Conservation (phyloP, 2,329 filamentous ascomycete species). For the Aspergillus sojae region DNA sequence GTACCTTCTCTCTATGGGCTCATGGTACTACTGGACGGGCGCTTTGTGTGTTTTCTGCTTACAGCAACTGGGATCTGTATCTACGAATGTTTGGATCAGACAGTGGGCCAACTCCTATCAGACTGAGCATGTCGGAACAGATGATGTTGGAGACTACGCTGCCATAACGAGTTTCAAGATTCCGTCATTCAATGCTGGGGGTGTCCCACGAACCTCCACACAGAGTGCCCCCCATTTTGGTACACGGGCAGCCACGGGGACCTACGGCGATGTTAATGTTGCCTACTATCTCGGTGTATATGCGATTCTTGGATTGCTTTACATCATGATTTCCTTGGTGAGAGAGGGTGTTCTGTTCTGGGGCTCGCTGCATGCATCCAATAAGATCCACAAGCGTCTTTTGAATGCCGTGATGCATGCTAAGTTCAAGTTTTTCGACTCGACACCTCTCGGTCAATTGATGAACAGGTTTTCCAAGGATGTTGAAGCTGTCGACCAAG, state of each 20-base stretch:
- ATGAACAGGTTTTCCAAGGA: slow-evolving; percentile 99
- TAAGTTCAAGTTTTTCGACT: slow-evolving; percentile 97
- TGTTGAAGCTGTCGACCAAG: slow-evolving; percentile 90
- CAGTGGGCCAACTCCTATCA: slow-evolving; percentile 92
- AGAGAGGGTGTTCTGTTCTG: slow-evolving; percentile 89
- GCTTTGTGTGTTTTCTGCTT: slow-evolving; percentile 73
- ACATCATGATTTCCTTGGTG: slow-evolving; percentile 77
- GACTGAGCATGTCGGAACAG: slow-evolving; percentile 41
- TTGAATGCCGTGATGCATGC: slow-evolving; percentile 81
- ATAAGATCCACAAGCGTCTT: slow-evolving; percentile 76
- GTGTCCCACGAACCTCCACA: slow-evolving; percentile 37
- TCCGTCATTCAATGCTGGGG: slow-evolving; percentile 40
- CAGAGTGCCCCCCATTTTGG: slow-evolving; percentile 33
- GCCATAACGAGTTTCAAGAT: slow-evolving; percentile 41
- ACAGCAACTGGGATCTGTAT: slow-evolving; percentile 84
- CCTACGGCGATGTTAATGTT: slow-evolving; percentile 66
- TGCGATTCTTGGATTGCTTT: slow-evolving; percentile 74
- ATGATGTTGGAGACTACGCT: slow-evolving; percentile 44
- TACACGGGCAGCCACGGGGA: slow-evolving; percentile 18
- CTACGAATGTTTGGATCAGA: slow-evolving; percentile 91
- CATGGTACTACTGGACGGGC: slow-evolving; percentile 90
- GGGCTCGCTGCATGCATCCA: slow-evolving; percentile 86
- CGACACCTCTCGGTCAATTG: slow-evolving; percentile 90
- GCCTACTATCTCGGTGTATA: slow-evolving; percentile 84
- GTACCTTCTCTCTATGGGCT: slow-evolving; percentile 90